Percentiles rank a stretch among this genome's conserved stretches.
phyloP scores from a whole-genome alignment of 805 yeast genomes.

The Candida corydali region DNA sequence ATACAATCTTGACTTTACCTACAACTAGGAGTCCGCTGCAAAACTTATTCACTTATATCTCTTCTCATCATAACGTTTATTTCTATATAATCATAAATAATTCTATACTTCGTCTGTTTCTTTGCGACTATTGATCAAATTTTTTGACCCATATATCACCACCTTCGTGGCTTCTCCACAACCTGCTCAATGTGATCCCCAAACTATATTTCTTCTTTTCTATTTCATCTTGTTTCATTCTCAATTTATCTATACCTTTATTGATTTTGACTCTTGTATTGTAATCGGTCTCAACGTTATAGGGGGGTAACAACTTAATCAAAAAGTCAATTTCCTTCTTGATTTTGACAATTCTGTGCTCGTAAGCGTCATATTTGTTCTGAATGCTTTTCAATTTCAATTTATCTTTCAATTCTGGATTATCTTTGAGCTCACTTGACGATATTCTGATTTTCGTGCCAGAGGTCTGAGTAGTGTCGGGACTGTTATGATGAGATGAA shows the following conservation, averaged over 20 bases:
- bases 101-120: too few relatives aligned
- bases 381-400: constrained; percentile 22
- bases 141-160: constrained; percentile 40
- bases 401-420: constrained; percentile 8
- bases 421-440: constrained; percentile 1
- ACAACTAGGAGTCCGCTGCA: too few relatives aligned
- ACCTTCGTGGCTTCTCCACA: constrained; percentile 41
- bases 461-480: not conserved
- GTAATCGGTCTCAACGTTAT: constrained; percentile 40
- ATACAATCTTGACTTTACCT: too few relatives aligned
- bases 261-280: constrained; percentile 36
- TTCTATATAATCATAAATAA: too few relatives aligned
- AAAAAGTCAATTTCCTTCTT: constrained; percentile 38
- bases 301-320: constrained; percentile 38
- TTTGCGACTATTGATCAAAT: constrained; percentile 10
- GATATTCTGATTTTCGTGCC: not conserved
- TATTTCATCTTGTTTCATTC: constrained; percentile 37
- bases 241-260: constrained; percentile 36
- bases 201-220: constrained; percentile 37
- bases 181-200: constrained; percentile 39
- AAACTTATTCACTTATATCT: too few relatives aligned
- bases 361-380: constrained; percentile 31
- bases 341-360: constrained; percentile 29
- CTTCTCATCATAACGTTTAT: too few relatives aligned
- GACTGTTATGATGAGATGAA: not conserved